Percentiles rank a stretch among this genome's conserved stretches.
Conservation (phyloP, 768 basidiomycete genomes). For the Naematelia encephala region DNA sequence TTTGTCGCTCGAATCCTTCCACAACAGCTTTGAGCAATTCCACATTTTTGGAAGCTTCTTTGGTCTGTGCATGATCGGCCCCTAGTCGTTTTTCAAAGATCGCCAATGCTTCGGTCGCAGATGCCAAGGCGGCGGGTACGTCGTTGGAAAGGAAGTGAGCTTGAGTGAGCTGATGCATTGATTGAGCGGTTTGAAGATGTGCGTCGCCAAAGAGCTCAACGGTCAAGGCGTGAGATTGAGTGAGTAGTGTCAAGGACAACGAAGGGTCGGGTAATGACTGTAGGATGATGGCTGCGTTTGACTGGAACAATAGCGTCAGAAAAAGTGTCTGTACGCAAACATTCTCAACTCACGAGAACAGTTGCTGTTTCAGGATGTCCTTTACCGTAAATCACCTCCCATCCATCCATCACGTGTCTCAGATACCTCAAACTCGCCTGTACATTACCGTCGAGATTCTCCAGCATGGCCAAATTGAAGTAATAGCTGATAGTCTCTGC, state of each 20-base stretch:
- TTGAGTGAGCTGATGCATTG: conserved; percentile 51
- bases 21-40: conserved; percentile 49
- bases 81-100: conserved; percentile 50
- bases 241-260: conserved; percentile 46
- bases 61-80: conserved; percentile 47
- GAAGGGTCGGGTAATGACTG: conserved; percentile 5
- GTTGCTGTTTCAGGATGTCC: conserved; percentile 51
- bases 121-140: conserved; percentile 43
- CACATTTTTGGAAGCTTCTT: conserved; percentile 49
- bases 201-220: conserved; percentile 48
- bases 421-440: conserved; percentile 48
- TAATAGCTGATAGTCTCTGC: conserved; percentile 52
- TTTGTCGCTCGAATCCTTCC: conserved; percentile 39
- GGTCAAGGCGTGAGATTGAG: conserved; percentile 39
- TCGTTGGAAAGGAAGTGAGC: conserved; percentile 50
- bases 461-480: conserved; percentile 53
- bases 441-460: conserved; percentile 51
- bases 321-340: too few species aligned
- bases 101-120: conserved; percentile 37
- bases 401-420: conserved; percentile 51
- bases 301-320: background rate
- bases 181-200: conserved; percentile 50
- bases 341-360: conserved; percentile 52
- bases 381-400: conserved; percentile 51
- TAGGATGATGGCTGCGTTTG: background rate